Evolutionary conservation across 768 basidiomycete genomes (phyloP).

Genomic region (Leccinum variicolor): DNA sequence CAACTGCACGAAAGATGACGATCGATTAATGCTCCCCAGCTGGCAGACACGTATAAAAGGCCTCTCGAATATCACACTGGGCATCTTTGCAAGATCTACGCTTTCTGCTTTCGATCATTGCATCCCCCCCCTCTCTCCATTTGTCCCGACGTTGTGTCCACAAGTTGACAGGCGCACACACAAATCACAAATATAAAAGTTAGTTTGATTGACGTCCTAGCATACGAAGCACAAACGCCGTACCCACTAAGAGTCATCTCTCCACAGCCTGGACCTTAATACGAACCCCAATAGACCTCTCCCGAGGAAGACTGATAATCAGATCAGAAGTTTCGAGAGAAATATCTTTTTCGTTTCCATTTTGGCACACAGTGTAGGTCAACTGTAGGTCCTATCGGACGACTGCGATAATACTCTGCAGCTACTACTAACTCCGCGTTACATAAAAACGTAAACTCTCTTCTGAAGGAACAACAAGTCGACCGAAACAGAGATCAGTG

Average conservation of each 20-base stretch:
- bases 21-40: no score
- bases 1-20: no score
- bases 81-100: no score
- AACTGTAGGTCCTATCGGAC: no score
- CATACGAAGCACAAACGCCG: not conserved
- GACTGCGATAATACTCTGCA: no score
- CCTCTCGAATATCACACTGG: no score
- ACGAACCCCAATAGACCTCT: not conserved
- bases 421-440: not conserved
- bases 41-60: not conserved
- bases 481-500: not conserved
- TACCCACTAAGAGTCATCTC: not conserved
- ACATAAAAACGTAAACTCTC: not conserved
- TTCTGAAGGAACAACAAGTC: no score
- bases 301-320: no score
- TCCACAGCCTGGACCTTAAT: not conserved
- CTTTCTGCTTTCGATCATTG: not conserved
- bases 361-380: no score
- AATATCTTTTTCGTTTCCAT: not conserved
- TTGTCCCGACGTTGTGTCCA: not conserved
- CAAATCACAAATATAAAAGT: not conserved
- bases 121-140: not conserved
- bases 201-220: not conserved
- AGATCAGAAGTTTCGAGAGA: not conserved
- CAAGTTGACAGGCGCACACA: not conserved